Evolutionary conservation across 2,329 filamentous ascomycete species (phyloP), one percentile per base, ranked within the genome.

Genomic region (Cladorrhinum sp.): DNA sequence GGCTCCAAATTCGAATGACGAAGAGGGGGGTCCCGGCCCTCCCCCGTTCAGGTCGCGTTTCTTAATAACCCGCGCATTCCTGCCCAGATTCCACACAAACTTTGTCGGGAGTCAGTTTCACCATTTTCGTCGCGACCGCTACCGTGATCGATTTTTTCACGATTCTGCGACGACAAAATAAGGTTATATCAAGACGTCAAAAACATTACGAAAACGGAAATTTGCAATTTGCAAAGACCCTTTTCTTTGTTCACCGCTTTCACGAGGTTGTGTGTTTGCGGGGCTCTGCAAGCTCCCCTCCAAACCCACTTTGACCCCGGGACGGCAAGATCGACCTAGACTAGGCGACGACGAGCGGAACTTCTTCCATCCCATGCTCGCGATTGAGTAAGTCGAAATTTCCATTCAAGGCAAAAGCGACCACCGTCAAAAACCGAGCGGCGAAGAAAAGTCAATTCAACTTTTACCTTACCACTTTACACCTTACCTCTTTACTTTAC

Each of bases 341-440:
- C 13, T 52, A 60, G n/a, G n/a, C n/a, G n/a, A n/a, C n/a, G n/a
- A n/a, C n/a, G n/a, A n/a, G n/a, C 22, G 36, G 41, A 50, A 13
- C 50, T 52, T 55, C 51, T 48, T 51, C 55, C 59, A 51, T 24
- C 58, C 66, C 65, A 70, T 69, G 67, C 65, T 67, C 55, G 59
- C 64, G 38, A 59, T 67, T 60, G 66, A 65, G 68, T 69, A 67
- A 68, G 66, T 67, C 49, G 38, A 49, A 41, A 41, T 23, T 45
- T 45, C 38, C n/a, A 32, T 29, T 22, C 16, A 51, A 10, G 16
- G 41, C 41, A 22, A 45, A 20, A 45, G n/a, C 18, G n/a, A 18
- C 41, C 8, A 10, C 7, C 9, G 12, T 12, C 4, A 4, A 27
- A 27, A 52, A 57, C 38, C 54, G 13, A 32, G 9, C 51, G 50